Percentiles rank a stretch among this genome's conserved stretches.
Conservation (phyloP, 2,329 filamentous ascomycete genomes). For the Cordyceps tenuipes region DNA sequence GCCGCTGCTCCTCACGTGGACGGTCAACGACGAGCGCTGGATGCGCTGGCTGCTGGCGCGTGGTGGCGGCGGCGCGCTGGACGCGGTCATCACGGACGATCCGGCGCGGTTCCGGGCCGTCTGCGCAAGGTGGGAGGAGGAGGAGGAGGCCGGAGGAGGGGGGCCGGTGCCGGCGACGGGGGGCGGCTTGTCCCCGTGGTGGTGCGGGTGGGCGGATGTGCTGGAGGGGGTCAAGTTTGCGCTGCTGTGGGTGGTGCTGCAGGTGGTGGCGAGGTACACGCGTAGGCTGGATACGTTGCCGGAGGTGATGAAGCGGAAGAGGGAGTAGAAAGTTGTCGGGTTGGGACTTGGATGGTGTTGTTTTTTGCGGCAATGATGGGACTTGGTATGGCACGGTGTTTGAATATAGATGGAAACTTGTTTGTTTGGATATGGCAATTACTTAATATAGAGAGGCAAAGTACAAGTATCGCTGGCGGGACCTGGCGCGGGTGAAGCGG, state of each 20-base stretch:
- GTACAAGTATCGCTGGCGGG: too few relatives aligned
- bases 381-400: not conserved
- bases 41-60: conserved; percentile 73
- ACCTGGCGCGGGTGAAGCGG: too few relatives aligned
- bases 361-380: not conserved
- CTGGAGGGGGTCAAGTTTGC: not conserved
- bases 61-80: conserved; percentile 36
- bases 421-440: not conserved
- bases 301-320: not conserved
- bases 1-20: conserved; percentile 65
- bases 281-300: not conserved
- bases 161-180: not conserved
- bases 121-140: conserved; percentile 33
- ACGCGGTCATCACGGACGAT: conserved; percentile 83
- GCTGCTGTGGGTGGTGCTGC: conserved; percentile 15
- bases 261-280: not conserved
- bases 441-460: too few relatives aligned
- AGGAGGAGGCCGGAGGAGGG: conserved; percentile 20
- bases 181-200: conserved; percentile 13
- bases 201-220: conserved; percentile 1
- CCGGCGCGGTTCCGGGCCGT: conserved; percentile 59
- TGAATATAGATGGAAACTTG: not conserved
- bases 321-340: not conserved
- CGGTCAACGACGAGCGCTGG: conserved; percentile 66
- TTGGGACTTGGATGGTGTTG: not conserved